A percentile compares a stretch with the other conserved stretches of the same genome.
Evolutionary conservation across 768 basidiomycete genomes (phyloP).

Genomic region (Gelatoporia subvermispora): DNA sequence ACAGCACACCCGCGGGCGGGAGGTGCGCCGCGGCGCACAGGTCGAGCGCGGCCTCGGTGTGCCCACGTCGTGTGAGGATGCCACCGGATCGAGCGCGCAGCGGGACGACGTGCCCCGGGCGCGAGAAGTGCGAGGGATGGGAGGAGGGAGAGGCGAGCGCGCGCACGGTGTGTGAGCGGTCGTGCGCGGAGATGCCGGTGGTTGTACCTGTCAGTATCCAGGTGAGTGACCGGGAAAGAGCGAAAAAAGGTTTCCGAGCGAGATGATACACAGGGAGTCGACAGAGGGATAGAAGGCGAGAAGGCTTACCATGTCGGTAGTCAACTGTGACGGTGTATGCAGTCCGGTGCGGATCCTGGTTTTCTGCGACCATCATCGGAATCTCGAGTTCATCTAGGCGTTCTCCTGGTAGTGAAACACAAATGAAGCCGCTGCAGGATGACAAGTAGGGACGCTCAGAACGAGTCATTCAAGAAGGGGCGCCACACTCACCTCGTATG

Average conservation of each 20-base stretch:
- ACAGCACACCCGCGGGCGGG: constrained; percentile 75
- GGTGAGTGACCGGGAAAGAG: neutral
- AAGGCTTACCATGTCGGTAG: constrained; percentile 75
- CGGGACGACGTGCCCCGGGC: constrained; percentile 95
- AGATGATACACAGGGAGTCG: no score
- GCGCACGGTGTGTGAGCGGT: constrained; percentile 83
- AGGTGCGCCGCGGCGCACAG: constrained; percentile 73
- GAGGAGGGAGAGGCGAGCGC: constrained; percentile 65
- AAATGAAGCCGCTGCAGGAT: constrained; percentile 93
- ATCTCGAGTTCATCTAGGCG: constrained; percentile 76
- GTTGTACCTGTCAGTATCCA: constrained; percentile 58
- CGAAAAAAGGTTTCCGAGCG: neutral
- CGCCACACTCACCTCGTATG: constrained; percentile 72
- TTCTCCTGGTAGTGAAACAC: constrained; percentile 73
- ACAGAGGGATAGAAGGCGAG: no score
- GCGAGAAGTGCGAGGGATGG: constrained; percentile 67
- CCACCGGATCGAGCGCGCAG: constrained; percentile 84
- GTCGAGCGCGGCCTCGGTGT: constrained; percentile 90
- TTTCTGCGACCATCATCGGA: constrained; percentile 90
- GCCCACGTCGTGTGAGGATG: constrained; percentile 81
- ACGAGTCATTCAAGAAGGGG: neutral
- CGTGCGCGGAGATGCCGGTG: constrained; percentile 96
- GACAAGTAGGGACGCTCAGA: neutral
- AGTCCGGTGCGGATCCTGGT: constrained; percentile 87
- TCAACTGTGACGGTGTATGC: constrained; percentile 97